Evolutionary conservation across 179 eudicot species (phyloP).

Genomic region (Pouteria campechiana): DNA sequence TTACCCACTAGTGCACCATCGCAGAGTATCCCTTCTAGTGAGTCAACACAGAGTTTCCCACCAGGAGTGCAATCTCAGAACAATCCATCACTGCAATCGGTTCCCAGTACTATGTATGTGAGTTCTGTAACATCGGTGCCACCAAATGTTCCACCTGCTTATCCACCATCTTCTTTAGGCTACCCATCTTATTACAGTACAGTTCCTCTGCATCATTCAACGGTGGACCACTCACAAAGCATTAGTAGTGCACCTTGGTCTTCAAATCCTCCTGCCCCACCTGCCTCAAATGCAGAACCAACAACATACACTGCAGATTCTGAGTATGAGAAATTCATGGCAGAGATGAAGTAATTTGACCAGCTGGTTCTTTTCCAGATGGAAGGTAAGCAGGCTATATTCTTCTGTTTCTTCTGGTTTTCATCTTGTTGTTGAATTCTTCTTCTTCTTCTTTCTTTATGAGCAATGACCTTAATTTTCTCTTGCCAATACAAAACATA

Average conservation of each 20-base stretch:
- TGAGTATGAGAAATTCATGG: slow-evolving; percentile 89
- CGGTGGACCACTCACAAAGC: slow-evolving; percentile 35
- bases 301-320: slow-evolving; percentile 45
- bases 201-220: slow-evolving; percentile 32
- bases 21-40: slow-evolving; percentile 34
- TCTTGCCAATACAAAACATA: no score
- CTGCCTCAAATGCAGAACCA: slow-evolving; percentile 41
- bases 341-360: slow-evolving; percentile 46
- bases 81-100: slow-evolving; percentile 30
- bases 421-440: neutral
- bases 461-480: no score
- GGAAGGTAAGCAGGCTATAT: slow-evolving; percentile 14
- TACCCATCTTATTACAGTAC: slow-evolving; percentile 60
- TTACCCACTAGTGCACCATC: slow-evolving; percentile 28
- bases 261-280: slow-evolving; percentile 37
- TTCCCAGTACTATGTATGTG: slow-evolving; percentile 35
- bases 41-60: slow-evolving; percentile 41
- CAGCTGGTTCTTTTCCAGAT: neutral
- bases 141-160: slow-evolving; percentile 36
- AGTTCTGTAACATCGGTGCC: slow-evolving; percentile 25
- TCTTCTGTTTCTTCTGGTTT: neutral
- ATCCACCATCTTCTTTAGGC: slow-evolving; percentile 37
- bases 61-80: slow-evolving; percentile 63
- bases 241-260: slow-evolving; percentile 75
- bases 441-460: no score